Conservation (phyloP, 176 grass and related monocot genomes). For the Hordeum marinum region DNA sequence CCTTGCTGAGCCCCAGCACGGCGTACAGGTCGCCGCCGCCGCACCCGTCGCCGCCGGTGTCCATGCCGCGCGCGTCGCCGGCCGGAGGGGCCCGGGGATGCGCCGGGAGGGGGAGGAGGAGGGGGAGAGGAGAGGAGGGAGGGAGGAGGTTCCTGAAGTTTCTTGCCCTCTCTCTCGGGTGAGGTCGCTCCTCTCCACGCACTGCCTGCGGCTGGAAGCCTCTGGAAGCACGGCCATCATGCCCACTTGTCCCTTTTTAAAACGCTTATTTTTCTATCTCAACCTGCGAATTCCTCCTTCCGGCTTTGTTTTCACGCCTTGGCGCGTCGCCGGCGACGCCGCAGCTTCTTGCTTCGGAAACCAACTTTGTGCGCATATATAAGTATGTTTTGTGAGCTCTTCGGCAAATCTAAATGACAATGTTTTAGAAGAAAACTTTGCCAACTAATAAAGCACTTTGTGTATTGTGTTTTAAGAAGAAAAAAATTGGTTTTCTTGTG, state of each 20-base stretch:
- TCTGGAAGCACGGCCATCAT: conserved; percentile 65
- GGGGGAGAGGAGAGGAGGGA: not conserved
- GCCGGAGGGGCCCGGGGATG: not conserved
- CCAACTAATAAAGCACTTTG: too few species aligned
- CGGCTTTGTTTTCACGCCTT: not conserved
- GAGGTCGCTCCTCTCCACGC: conserved; percentile 25
- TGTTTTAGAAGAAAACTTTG: too few species aligned
- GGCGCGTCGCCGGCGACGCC: not conserved
- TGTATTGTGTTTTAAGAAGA: too few species aligned
- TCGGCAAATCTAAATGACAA: too few species aligned
- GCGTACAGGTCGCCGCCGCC: conserved; percentile 58
- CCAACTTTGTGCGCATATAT: not conserved
- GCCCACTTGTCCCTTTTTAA: conserved; percentile 34
- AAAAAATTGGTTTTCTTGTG: too few species aligned
- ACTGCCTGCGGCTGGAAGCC: conserved; percentile 43
- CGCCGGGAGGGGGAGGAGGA: not conserved
- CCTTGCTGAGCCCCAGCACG: conserved; percentile 78
- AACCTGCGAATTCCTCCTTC: not conserved
- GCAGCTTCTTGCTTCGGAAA: not conserved
- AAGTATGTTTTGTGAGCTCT: too few species aligned
- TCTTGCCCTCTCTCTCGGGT: not conserved
- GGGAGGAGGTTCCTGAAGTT: not conserved
- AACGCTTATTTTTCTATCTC: not conserved
- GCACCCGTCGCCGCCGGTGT: conserved; percentile 29
- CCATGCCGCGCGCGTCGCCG: conserved; percentile 31